These are phyloP conservation scores for Phytophthora sp. DNA, from an alignment of 352 stramenopile genomes.

Conservation along the genomic window DNA sequence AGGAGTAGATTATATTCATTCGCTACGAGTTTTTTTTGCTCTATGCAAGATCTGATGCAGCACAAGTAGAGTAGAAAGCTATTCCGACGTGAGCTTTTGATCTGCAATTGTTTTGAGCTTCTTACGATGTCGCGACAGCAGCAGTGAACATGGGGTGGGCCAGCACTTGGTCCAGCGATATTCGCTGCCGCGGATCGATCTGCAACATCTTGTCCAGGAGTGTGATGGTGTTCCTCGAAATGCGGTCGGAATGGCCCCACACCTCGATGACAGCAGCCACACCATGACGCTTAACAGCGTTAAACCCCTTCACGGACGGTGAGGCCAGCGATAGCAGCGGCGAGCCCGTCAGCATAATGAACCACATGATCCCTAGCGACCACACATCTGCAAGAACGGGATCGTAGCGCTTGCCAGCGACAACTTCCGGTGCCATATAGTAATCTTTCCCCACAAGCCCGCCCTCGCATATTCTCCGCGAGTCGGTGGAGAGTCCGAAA, in stretches of 20 bases:
- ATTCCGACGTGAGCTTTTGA: no score
- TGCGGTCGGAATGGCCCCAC: slow-evolving; percentile 14
- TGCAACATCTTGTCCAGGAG: slow-evolving; percentile 30
- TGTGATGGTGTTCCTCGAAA: background rate
- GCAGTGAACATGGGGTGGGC: background rate
- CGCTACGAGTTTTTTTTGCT: no score
- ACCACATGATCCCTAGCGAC: slow-evolving; percentile 72
- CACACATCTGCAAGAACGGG: slow-evolving; percentile 59
- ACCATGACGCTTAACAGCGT: slow-evolving; percentile 12
- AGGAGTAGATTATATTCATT: no score
- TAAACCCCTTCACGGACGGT: slow-evolving; percentile 15
- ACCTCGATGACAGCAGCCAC: slow-evolving; percentile 29
- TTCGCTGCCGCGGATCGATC: slow-evolving; percentile 8
- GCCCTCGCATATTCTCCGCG: slow-evolving; percentile 18
- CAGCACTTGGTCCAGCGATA: slow-evolving; percentile 1
- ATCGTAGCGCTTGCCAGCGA: slow-evolving; percentile 47
- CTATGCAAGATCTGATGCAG: no score
- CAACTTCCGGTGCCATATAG: slow-evolving; percentile 73
- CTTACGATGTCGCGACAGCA: background rate
- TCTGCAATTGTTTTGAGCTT: no score
- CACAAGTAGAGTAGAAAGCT: no score
- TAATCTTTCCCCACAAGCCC: slow-evolving; percentile 59
- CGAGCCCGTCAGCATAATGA: slow-evolving; percentile 70
- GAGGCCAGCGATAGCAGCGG: slow-evolving; percentile 47
- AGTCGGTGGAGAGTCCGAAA: slow-evolving; percentile 52